A percentile compares a stretch with the other conserved stretches of the same genome.
These are phyloP conservation scores for Barnettozyma pratensis DNA, from an alignment of 805 yeast species.

Conservation along the genomic window DNA sequence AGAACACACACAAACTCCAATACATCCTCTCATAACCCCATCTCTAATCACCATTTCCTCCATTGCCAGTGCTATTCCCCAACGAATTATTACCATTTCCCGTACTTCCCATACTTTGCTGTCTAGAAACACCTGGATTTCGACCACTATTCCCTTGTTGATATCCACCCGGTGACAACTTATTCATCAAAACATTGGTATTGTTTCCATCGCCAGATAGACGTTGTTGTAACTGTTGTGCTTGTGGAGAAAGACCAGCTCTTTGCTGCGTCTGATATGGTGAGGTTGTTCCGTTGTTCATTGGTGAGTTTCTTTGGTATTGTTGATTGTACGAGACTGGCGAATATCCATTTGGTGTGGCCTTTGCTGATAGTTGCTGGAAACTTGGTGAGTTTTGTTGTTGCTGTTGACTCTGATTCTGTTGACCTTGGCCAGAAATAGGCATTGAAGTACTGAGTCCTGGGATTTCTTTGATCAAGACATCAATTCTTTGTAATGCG, in stretches of 20 bases:
- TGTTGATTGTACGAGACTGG: constrained; percentile 11
- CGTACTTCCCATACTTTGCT: not conserved
- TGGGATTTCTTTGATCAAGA: constrained; percentile 70
- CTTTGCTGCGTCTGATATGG: not conserved
- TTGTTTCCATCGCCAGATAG: not conserved
- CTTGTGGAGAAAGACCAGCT: not conserved
- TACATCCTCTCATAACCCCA: not conserved
- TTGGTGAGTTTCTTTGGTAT: constrained; percentile 7
- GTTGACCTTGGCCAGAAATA: constrained; percentile 20
- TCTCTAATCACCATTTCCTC: not conserved
- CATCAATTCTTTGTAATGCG: constrained; percentile 68
- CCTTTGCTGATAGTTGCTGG: constrained; percentile 4
- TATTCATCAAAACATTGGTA: not conserved
- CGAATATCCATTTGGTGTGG: constrained; percentile 3
- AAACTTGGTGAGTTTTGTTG: constrained; percentile 3
- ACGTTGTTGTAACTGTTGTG: not conserved
- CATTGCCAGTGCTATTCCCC: not conserved
- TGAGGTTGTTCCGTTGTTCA: not conserved
- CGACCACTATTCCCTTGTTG: not conserved
- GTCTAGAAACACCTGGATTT: not conserved
- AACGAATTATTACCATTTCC: not conserved
- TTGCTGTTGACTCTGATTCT: not conserved
- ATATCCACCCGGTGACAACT: not conserved
- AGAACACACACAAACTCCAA: too few relatives aligned
- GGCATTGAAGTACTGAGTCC: constrained; percentile 29